These are phyloP conservation scores for Penicillium oxalicum DNA, from an alignment of 2,329 filamentous ascomycete species.

Conservation along the genomic window DNA sequence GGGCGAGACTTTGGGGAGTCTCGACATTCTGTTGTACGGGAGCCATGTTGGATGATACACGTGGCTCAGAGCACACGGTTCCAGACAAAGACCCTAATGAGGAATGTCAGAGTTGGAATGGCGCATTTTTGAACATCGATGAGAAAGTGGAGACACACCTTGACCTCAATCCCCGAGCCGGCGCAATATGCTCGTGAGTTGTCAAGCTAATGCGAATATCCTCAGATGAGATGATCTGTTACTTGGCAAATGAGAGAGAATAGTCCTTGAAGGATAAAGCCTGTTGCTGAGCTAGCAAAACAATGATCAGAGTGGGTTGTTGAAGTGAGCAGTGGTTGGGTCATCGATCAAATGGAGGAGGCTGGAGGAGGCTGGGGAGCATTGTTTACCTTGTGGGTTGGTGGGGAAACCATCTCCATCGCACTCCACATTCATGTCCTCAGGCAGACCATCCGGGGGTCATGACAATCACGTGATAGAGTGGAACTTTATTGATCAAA, in stretches of 20 bases:
- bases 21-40: slow-evolving; percentile 23
- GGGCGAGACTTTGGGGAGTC: slow-evolving; percentile 18
- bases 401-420: slow-evolving; percentile 11
- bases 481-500: too few relatives aligned
- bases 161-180: slow-evolving; percentile 3
- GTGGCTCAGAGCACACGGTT: slow-evolving; percentile 33
- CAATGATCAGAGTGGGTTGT: neutral
- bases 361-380: slow-evolving; percentile 36
- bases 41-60: slow-evolving; percentile 25
- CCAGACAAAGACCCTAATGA: slow-evolving; percentile 25
- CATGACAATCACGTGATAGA: neutral
- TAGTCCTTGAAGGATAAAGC: too few relatives aligned
- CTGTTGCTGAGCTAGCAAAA: neutral
- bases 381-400: slow-evolving; percentile 22
- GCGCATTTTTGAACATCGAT: slow-evolving; percentile 3
- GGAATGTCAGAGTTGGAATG: slow-evolving; percentile 6
- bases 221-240: too few relatives aligned
- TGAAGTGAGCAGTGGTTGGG: neutral
- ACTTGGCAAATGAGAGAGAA: too few relatives aligned
- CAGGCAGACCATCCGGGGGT: neutral
- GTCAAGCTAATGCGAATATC: neutral
- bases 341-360: slow-evolving; percentile 28
- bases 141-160: slow-evolving; percentile 6
- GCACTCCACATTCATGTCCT: neutral
- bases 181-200: too few relatives aligned